Evolutionary conservation across 2,329 filamentous ascomycete genomes (phyloP).

Genomic region (Monosporascus sp.): DNA sequence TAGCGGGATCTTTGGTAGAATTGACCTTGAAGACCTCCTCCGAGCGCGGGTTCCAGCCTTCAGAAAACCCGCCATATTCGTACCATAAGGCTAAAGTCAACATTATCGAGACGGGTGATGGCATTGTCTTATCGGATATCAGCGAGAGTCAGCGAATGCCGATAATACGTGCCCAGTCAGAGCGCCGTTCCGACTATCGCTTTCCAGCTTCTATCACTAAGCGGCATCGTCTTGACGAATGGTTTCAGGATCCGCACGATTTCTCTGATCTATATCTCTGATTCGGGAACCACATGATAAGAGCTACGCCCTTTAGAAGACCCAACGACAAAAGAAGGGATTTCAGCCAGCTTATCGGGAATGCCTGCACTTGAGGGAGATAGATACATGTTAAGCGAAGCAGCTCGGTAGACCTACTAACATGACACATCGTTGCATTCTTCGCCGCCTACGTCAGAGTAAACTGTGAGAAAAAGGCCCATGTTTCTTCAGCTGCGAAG

Average conservation of each 20-base stretch:
- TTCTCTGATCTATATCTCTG: no score
- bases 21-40: slow-evolving; percentile 24
- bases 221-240: slow-evolving; percentile 20
- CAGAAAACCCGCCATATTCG: slow-evolving; percentile 4
- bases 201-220: slow-evolving; percentile 1
- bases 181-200: slow-evolving; percentile 1
- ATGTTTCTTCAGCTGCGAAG: slow-evolving; percentile 20
- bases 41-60: neutral
- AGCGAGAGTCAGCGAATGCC: slow-evolving; percentile 20
- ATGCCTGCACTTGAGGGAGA: no score
- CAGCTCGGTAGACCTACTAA: no score
- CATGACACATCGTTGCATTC: neutral
- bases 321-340: no score
- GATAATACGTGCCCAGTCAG: slow-evolving; percentile 15
- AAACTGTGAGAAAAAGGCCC: slow-evolving; percentile 26
- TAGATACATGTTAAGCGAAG: no score
- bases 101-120: slow-evolving; percentile 26
- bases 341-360: no score
- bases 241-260: slow-evolving; percentile 7
- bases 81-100: slow-evolving; percentile 11
- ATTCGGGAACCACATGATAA: neutral
- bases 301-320: neutral
- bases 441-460: neutral
- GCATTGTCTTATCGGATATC: slow-evolving; percentile 17
- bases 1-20: slow-evolving; percentile 43